Percentiles rank a stretch among this genome's conserved stretches.
phyloP scores from a whole-genome alignment of 208 protist species.

The Phytomonas sp. region DNA sequence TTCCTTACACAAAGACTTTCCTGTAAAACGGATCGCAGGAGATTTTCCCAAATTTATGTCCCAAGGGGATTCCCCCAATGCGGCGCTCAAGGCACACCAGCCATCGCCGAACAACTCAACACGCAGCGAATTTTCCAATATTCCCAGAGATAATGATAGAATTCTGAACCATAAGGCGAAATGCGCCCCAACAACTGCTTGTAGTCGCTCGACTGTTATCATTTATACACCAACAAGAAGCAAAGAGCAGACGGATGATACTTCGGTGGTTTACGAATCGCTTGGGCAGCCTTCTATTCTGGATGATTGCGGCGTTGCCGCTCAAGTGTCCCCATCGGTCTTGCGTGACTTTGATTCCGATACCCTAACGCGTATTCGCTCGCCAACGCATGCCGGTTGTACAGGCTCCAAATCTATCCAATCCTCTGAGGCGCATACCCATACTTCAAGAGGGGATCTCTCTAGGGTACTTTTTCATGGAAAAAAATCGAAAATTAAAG shows the following conservation, averaged over 20 bases:
- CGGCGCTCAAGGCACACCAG: not conserved
- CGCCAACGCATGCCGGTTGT: not conserved
- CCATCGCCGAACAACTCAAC: not conserved
- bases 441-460: not conserved
- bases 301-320: not conserved
- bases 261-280: not conserved
- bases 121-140: not conserved
- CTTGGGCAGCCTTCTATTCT: not conserved
- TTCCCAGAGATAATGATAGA: not conserved
- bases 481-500: not conserved
- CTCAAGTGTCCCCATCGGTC: not conserved
- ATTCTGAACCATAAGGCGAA: not conserved
- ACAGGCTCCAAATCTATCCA: not conserved
- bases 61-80: not conserved
- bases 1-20: not conserved
- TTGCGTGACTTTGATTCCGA: not conserved
- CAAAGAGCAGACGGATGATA: not conserved
- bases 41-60: not conserved
- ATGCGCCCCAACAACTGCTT: not conserved
- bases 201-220: not conserved
- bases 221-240: not conserved
- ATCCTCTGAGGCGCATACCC: not conserved
- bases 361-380: not conserved
- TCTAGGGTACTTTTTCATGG: not conserved
- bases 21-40: not conserved